These are phyloP conservation scores for Penicillium sp. DNA, from an alignment of 2,329 filamentous ascomycete genomes.

Conservation along the genomic window DNA sequence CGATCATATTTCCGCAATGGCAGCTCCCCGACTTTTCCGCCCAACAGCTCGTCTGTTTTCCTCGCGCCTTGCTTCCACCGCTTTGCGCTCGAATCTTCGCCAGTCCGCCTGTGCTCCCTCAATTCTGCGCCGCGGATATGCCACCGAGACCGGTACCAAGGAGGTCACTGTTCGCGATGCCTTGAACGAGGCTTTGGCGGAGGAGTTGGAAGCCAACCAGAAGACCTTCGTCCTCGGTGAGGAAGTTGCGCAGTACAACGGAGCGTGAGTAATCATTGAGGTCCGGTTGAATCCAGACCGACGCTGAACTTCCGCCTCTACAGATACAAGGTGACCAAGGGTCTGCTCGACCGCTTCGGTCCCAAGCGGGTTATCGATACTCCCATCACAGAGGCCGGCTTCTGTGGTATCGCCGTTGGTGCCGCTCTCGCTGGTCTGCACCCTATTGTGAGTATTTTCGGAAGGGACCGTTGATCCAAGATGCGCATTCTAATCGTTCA, in stretches of 20 bases:
- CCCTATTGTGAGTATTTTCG: conserved; percentile 63
- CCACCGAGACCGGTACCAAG: conserved; percentile 58
- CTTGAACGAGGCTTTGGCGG: conserved; percentile 91
- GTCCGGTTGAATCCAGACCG: background rate
- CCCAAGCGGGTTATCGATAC: conserved; percentile 96
- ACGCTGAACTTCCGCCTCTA: conserved; percentile 31
- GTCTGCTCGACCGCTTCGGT: conserved; percentile 90
- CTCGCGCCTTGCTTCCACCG: conserved; percentile 43
- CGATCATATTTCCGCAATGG: conserved; percentile 48
- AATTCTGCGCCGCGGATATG: conserved; percentile 48
- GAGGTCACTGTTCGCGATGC: conserved; percentile 96
- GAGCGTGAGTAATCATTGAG: conserved; percentile 53
- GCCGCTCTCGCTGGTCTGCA: conserved; percentile 88
- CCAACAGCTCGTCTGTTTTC: conserved; percentile 56
- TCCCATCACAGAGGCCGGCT: conserved; percentile 95
- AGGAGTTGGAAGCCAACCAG: conserved; percentile 87
- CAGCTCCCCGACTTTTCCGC: conserved; percentile 54
- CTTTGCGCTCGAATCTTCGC: conserved; percentile 48
- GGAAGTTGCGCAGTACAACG: conserved; percentile 99
- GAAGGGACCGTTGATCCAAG: background rate
- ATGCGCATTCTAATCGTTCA: conserved; percentile 4
- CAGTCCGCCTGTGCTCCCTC: conserved; percentile 43
- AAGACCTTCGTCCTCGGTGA: conserved; percentile 96
- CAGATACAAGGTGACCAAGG: conserved; percentile 97
- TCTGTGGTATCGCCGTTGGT: conserved; percentile 85